These are phyloP conservation scores for Aotearoamyces nothofagi DNA, from an alignment of 2,329 filamentous ascomycete species.

Conservation along the genomic window DNA sequence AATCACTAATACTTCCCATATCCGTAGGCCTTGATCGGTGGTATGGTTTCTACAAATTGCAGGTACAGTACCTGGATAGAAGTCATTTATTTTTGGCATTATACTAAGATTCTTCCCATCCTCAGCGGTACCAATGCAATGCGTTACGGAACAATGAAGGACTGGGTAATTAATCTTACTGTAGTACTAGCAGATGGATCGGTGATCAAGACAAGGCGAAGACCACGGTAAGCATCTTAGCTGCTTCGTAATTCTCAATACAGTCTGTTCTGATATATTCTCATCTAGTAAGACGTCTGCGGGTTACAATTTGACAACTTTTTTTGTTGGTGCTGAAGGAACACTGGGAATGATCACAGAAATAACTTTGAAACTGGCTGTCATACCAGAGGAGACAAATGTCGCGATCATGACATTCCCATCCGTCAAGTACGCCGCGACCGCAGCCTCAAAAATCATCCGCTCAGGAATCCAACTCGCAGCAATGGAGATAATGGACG, in stretches of 20 bases:
- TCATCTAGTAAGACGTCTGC: too few relatives aligned
- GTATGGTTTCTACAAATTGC: constrained; percentile 70
- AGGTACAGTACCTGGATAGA: too few relatives aligned
- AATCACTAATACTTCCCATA: constrained; percentile 28
- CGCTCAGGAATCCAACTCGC: constrained; percentile 30
- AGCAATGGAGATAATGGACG: constrained; percentile 64
- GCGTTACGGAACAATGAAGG: constrained; percentile 74
- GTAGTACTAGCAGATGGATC: constrained; percentile 68
- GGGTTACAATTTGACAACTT: constrained; percentile 66
- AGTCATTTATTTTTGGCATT: too few relatives aligned
- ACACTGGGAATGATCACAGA: constrained; percentile 72
- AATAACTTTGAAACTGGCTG: constrained; percentile 65
- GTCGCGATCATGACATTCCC: constrained; percentile 73
- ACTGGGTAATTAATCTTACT: constrained; percentile 74
- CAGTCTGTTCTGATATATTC: too few relatives aligned
- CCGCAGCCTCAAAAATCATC: constrained; percentile 62
- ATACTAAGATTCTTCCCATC: too few relatives aligned
- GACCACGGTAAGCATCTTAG: constrained; percentile 60
- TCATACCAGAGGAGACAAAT: constrained; percentile 59
- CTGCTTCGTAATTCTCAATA: too few relatives aligned
- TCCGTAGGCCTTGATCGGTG: constrained; percentile 59
- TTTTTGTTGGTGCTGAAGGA: constrained; percentile 73
- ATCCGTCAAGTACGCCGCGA: constrained; percentile 59
- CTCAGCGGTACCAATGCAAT: constrained; percentile 71
- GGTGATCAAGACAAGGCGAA: constrained; percentile 61